Evolutionary conservation across 1,139 yeast species (phyloP), one percentile per base, ranked within the genome.

Genomic region (Geotrichum phurueaensis): DNA sequence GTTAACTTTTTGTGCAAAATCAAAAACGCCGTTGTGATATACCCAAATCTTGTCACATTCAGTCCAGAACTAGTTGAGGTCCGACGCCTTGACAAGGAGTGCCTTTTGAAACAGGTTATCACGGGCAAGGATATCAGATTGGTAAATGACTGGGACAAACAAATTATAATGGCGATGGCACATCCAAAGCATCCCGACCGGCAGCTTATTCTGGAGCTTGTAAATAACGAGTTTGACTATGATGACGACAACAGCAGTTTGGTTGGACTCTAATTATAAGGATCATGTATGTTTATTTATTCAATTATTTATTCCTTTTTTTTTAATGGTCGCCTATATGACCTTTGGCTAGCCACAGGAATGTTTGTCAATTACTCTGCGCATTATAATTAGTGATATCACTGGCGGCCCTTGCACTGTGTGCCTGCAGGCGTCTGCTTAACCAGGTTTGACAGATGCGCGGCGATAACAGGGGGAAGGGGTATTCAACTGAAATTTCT

Each of bases 41-140:
- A 83, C 56, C 87, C 87, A 54, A 82, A 82, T 68, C 75, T 90
- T 62, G 77, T 89, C 48, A 73, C 87, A 13, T 79, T 84, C 31
- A 84, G 87, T 59, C 85, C 84, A 29, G 94, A 88, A 65, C 80
- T 85, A 59, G 78, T 89, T 15, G 96, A 90, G 68, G 79, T 90
- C 2, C 78, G 89, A 52, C 80, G 84, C 56, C 82, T 84, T 60
- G 69, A 67, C 54, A 53, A 62, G 25, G 65, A 66, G 7, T 82
- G 83, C 60, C 78, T 79, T 53, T 81, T 90, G 29, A 80, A 84
- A 52, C 96, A 90, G 71, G 87, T 89, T 9, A 78, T 89, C 50
- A 81, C 85, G 7, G 96, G 96, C 15, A 87, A 86, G 69, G 78
- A 76, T 59, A 69, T 77, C 43, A 56, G 54, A 2, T 70, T 84